Conservation (phyloP, 2,329 filamentous ascomycete genomes). For the Monilinia fructicola region DNA sequence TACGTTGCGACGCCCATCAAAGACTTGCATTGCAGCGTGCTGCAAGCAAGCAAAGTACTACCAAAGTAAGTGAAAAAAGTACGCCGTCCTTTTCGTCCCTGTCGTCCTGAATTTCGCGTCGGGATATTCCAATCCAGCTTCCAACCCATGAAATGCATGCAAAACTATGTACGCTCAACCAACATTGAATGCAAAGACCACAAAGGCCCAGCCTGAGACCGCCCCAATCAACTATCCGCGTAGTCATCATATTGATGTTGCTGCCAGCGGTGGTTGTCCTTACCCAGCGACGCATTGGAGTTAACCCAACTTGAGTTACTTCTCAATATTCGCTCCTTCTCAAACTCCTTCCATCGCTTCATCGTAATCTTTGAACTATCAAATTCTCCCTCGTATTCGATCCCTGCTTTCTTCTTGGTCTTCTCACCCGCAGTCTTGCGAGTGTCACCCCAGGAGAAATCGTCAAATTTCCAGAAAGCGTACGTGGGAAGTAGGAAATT, state of each 20-base stretch:
- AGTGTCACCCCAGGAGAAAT: conserved; percentile 99
- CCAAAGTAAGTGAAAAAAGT: background rate
- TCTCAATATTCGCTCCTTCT: conserved; percentile 58
- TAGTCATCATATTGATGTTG: conserved; percentile 34
- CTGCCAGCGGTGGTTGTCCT: conserved; percentile 27
- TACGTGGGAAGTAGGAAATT: conserved; percentile 94
- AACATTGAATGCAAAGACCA: conserved; percentile 1
- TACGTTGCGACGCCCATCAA: background rate
- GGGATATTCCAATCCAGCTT: background rate
- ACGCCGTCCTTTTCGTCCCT: background rate
- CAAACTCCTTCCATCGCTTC: conserved; percentile 98
- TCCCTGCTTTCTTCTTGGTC: conserved; percentile 82
- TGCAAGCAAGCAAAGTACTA: too few species aligned
- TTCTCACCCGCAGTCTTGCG: conserved; percentile 91
- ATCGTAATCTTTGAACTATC: conserved; percentile 99
- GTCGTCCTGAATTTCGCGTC: background rate
- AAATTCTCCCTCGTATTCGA: conserved; percentile 92
- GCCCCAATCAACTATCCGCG: conserved; percentile 27
- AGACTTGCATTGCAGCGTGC: too few species aligned
- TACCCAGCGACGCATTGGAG: conserved; percentile 26
- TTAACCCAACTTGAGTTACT: conserved; percentile 28
- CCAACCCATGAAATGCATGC: background rate
- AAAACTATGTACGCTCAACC: background rate
- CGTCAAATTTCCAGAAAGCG: conserved; percentile 99
- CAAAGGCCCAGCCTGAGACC: background rate